These are phyloP conservation scores for Fusarium poae DNA, from an alignment of 2,329 filamentous ascomycete species.

Conservation along the genomic window DNA sequence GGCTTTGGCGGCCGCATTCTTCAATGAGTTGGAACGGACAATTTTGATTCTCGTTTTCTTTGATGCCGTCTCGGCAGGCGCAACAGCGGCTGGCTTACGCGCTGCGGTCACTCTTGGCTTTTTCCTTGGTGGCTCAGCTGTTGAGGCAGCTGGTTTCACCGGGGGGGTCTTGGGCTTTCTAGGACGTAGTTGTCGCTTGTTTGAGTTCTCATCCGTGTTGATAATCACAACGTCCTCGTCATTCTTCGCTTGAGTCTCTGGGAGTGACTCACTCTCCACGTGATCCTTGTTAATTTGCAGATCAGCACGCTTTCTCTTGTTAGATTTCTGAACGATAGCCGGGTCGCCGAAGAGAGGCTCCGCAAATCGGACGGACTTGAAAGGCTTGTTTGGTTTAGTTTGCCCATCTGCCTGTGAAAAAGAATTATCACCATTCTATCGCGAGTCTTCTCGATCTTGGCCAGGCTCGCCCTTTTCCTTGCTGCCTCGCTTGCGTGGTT, in stretches of 20 bases:
- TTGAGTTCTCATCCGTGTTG: conserved; percentile 26
- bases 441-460: conserved; percentile 56
- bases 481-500: conserved; percentile 55
- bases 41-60: conserved; percentile 21
- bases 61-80: conserved; percentile 11
- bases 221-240: conserved; percentile 4
- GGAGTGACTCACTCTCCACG: neutral
- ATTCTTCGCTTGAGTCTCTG: conserved; percentile 3
- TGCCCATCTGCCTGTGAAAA: conserved; percentile 40
- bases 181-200: conserved; percentile 43
- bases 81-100: conserved; percentile 18
- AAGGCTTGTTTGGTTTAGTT: conserved; percentile 23
- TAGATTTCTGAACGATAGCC: conserved; percentile 30
- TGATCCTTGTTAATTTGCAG: neutral
- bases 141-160: conserved; percentile 15
- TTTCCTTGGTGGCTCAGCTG: conserved; percentile 28
- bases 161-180: conserved; percentile 36
- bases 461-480: conserved; percentile 54
- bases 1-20: conserved; percentile 12
- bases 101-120: conserved; percentile 15
- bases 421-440: conserved; percentile 53
- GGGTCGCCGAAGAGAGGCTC: conserved; percentile 41
- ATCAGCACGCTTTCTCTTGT: conserved; percentile 17
- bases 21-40: conserved; percentile 7
- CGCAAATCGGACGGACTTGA: conserved; percentile 46